Base-by-base conservation (phyloP, 495 filamentous ascomycete genomes). In the Neurospora cerealis region DNA sequence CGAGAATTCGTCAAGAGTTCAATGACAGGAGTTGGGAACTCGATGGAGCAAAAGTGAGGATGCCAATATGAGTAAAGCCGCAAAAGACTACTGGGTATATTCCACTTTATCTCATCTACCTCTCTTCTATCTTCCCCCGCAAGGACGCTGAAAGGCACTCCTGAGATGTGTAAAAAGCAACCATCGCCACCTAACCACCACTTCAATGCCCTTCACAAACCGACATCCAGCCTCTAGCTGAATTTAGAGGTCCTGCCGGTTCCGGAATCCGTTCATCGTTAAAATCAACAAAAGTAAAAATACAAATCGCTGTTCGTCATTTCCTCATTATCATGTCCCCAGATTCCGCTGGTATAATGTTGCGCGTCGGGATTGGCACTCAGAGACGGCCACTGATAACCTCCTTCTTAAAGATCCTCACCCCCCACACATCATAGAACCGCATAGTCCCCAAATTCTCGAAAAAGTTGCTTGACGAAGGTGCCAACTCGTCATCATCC, bases 381-480 rank as follows among this genome's bases (percentile, higher is more conserved):
- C 46, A 86, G 2, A 86, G 72, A 5, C 81, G 74, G 3, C 85
- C 85, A 44, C 37, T 74, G 13, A 80, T 74, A 34, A 87, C 74
- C 74, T 88, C 85, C 77, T 86, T 87, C 79, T 85, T 80, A 36
- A 87, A 88, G 69, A 88, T 87, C 70, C 81, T 79, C 8, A 88
- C 79, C 2, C 81, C 83, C 69, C 72, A 77, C n/a, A 87, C 79
- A 62, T 88, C 85, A 70, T 80, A 84, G 74, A 86, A 87, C 34
- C 76, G 77, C 28, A 85, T 73, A 9, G 79, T 79, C 48, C 83
- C 84, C 2, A 85, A 36, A 10, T 80, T 74, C 71, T 85, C 82
- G 1, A 85, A 34, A 3, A 15, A 15, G 3, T 28, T 76, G 72
- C 78, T 81, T 15, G 48, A 1, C 62, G 72, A 24, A 36, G 69